Percentiles rank a stretch among this genome's conserved stretches.
Evolutionary conservation across 1,284 basidiomycete species (phyloP).

Genomic region (Trichosporon ovoides): DNA sequence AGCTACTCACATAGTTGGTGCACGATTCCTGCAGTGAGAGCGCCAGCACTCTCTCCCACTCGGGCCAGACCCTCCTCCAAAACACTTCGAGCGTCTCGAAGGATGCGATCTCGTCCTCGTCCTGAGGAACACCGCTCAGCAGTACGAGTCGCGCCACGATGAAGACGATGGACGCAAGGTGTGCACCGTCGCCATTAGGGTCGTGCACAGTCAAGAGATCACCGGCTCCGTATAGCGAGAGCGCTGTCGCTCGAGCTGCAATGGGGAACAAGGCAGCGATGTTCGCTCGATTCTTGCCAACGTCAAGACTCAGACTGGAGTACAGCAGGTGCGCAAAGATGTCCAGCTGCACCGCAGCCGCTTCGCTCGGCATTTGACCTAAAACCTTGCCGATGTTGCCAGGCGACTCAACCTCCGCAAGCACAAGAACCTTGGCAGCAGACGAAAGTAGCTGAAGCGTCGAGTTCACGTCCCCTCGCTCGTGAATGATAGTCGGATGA

Average conservation of each 20-base stretch:
- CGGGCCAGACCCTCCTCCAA: conserved; percentile 40
- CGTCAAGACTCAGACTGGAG: conserved; percentile 22
- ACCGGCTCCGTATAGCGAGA: conserved; percentile 29
- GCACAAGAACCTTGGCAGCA: conserved; percentile 27
- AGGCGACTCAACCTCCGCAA: conserved; percentile 21
- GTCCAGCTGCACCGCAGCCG: conserved; percentile 24
- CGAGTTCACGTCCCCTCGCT: conserved; percentile 17
- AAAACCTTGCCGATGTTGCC: conserved; percentile 25
- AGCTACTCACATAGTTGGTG: conserved; percentile 30
- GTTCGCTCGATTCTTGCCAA: conserved; percentile 13
- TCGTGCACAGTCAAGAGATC: conserved; percentile 34
- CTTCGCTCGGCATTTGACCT: conserved; percentile 18
- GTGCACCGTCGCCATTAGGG: conserved; percentile 27
- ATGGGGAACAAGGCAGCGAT: conserved; percentile 35
- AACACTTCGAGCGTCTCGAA: conserved; percentile 24
- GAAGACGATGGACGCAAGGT: conserved; percentile 30
- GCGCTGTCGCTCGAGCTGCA: conserved; percentile 27
- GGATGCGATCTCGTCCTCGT: not conserved
- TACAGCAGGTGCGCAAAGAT: conserved; percentile 31
- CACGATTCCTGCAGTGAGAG: conserved; percentile 25
- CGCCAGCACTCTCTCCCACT: conserved; percentile 34
- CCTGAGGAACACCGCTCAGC: not conserved
- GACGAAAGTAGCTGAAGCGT: conserved; percentile 16
- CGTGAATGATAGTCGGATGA: conserved; percentile 21
- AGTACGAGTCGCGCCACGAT: conserved; percentile 24